These are phyloP conservation scores for Cyclospora cayetanensis DNA, from an alignment of 169 alveolate genomes.

Conservation along the genomic window DNA sequence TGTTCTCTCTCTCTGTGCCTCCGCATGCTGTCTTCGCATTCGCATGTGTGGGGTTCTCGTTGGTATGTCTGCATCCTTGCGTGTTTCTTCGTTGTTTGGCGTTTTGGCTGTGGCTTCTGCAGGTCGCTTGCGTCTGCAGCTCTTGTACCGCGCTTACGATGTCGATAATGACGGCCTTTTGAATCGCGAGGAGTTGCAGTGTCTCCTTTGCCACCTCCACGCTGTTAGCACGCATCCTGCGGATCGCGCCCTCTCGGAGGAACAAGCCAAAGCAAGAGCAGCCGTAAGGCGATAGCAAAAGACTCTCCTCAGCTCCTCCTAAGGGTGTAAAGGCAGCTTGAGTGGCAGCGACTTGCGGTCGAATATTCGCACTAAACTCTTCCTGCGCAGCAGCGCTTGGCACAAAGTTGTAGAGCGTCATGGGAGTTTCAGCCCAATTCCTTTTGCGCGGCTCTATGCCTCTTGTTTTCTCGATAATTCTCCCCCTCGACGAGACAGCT, in stretches of 20 bases:
- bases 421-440: too few species aligned
- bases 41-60: too few species aligned
- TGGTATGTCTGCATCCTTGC: too few species aligned
- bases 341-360: too few species aligned
- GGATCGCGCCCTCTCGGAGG: not conserved
- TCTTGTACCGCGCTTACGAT: slow-evolving; percentile 42
- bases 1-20: too few species aligned
- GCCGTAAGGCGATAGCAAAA: not conserved
- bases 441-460: not conserved
- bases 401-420: too few species aligned
- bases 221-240: not conserved
- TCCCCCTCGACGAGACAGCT: not conserved
- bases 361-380: too few species aligned
- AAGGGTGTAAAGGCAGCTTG: too few species aligned
- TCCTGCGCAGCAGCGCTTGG: too few species aligned
- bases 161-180: slow-evolving; percentile 31
- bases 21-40: too few species aligned
- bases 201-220: slow-evolving; percentile 48
- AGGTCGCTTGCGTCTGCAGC: slow-evolving; percentile 35
- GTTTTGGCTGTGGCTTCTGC: not conserved
- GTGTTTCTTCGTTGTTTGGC: too few species aligned
- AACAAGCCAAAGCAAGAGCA: not conserved
- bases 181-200: not conserved
- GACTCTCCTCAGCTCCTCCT: too few species aligned
- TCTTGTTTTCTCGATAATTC: not conserved